Evolutionary conservation across 192 early-diverging fungal genomes (phyloP), one percentile per base, ranked within the genome.

Genomic region (Coemansia sp.): DNA sequence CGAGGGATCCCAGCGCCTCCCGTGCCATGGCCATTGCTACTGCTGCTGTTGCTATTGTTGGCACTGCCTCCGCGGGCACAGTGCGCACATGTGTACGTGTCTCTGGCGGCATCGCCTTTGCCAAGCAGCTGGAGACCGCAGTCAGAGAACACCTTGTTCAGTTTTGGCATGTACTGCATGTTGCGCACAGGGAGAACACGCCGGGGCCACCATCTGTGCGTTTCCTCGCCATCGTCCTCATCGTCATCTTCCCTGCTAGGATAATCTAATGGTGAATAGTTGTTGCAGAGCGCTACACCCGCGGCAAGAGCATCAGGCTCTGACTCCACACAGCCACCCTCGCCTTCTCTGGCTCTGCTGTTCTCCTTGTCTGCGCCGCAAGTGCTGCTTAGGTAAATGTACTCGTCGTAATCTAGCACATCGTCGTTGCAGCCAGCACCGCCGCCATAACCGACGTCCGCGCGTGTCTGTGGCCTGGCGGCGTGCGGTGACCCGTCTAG

Each of bases 161-260:
- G 68, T 46, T 74, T 74, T 6, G 78, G 78, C 78, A 80, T 80
- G 56, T 74, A 80, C 60, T 80, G 78, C 78, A 80, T 80, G 56
- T 75, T 80, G 5, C 74, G 78, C 16, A 72, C 73, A 4, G 78
- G 78, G 39, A 80, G 18, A 4, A 80, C 63, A 13, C 72, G 67
- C 6, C 73, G 68, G 10, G 78, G 78, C 78, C 73, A 80, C 78
- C 78, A 80, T 54, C 67, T 55, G 13, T 67, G 72, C 40, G 54
- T 61, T 8, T 68, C 72, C 15, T 62, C 49, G 16, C 42, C 65
- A 36, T 46, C 16, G 43, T 41, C 43, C 7, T 26, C 36, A 4
- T 49, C 47, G n/a, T 49, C 47, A 8, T 49, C 5, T 8, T 49
- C n/a, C 19, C 6, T 15, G 16, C 16, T 18, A 16, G 47, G n/a